Base-by-base conservation (phyloP, 345 rosid species). In the Sapria himalayana region DNA sequence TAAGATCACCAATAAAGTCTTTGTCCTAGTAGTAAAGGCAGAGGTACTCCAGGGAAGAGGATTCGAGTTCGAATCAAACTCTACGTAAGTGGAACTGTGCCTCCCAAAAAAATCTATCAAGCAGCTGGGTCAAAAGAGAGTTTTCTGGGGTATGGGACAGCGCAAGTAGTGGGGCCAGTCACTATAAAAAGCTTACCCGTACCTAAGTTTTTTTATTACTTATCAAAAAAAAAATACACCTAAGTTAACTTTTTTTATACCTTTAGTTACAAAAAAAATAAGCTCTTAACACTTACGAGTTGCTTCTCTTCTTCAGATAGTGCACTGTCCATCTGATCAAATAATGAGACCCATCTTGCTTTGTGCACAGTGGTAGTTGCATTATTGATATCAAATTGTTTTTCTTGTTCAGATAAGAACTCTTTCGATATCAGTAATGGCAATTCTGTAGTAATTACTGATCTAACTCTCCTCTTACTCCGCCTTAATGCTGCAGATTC, bases 401-500 rank as follows among this genome's bases (percentile, higher is more conserved):
- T 51, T 44, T 56, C 80, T 53, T 71, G 72, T 51, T 62, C 50
- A 35, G 70, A 43, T 25, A 71, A 43, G 60, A 84, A 79, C 50
- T 89, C 95, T 65, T 67, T 82, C 17, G 52, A 48, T 52, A 89
- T 57, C 50, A 89, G 55, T 48, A 71, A 69, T 41, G 86, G 95
- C 34, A 89, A 56, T 40, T 89, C 98, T 22, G 81, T 77, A 4
- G 45, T 50, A 41, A 82, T 67, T 39, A 82, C 93, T 11, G 70
- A 74, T 36, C 61, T 65, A 25, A 82, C 95, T 62, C 82, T 73
- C 74, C 71, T 82, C 72, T 64, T 82, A 67, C 98, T 89, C 4
- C 95, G 79, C 25, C 72, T 58, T 63, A 82, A 59, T 51, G 95
- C 95, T 84, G 74, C 54, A 60, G 60, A 19, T 33, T 45, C 29